These are phyloP conservation scores for Gossypium thurberi DNA, from an alignment of 345 rosid species.

Conservation along the genomic window DNA sequence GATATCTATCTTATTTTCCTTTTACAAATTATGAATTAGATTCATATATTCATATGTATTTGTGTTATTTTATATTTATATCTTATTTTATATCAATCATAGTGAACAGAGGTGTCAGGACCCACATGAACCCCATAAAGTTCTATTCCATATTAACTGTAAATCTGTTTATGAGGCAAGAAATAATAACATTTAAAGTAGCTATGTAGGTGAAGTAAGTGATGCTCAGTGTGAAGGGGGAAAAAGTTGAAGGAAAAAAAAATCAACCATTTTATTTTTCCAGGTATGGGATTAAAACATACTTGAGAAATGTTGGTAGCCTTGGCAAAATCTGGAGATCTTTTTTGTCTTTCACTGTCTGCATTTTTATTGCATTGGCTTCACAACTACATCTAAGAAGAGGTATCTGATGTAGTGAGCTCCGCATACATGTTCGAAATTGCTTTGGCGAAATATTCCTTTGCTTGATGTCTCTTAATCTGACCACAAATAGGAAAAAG, in stretches of 20 bases:
- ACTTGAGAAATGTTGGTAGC: background rate
- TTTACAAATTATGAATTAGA: no score
- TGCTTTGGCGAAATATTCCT: slow-evolving; percentile 59
- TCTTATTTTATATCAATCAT: background rate
- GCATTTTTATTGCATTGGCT: background rate
- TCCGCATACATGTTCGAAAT: slow-evolving; percentile 47
- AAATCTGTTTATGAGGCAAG: background rate
- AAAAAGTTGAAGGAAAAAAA: background rate
- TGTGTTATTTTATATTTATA: no score
- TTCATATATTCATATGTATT: no score
- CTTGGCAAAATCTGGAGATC: background rate
- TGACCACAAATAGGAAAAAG: slow-evolving; percentile 17
- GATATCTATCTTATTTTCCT: no score
- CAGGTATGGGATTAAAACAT: background rate
- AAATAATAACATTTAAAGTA: background rate
- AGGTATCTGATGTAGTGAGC: slow-evolving; percentile 45
- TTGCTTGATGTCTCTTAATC: slow-evolving; percentile 83
- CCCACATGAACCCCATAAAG: no score
- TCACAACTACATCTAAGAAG: slow-evolving; percentile 15
- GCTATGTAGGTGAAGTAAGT: background rate
- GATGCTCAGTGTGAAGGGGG: background rate
- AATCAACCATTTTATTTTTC: background rate
- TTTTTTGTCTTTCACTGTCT: background rate
- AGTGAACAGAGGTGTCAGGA: no score
- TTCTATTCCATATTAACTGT: background rate